Percentiles rank a stretch among this genome's conserved stretches.
phyloP scores from a whole-genome alignment of 2,329 filamentous ascomycete genomes.

The Fusarium palustre region DNA sequence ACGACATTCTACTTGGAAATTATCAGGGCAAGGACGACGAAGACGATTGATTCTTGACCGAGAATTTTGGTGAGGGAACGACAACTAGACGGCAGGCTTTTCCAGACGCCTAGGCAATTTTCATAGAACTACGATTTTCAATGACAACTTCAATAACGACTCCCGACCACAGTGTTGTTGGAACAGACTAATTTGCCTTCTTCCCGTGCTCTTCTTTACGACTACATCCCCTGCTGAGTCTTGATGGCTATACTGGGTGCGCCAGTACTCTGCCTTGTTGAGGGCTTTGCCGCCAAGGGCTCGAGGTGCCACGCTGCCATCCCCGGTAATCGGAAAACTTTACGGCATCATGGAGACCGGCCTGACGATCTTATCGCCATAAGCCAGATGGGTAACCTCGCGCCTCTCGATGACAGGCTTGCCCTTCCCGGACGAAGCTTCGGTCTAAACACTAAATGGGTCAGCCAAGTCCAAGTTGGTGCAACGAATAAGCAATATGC shows the following conservation, averaged over 20 bases:
- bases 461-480: constrained; percentile 25
- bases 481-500: constrained; percentile 30
- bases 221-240: constrained; percentile 12
- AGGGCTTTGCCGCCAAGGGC: constrained; percentile 21
- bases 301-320: constrained; percentile 32
- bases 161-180: constrained; percentile 25
- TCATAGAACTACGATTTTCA: constrained; percentile 38
- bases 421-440: constrained; percentile 24
- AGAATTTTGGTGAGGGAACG: neutral
- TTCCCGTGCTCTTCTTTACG: constrained; percentile 4
- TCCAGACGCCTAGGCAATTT: constrained; percentile 31
- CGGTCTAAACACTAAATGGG: constrained; percentile 13
- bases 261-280: neutral
- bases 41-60: constrained; percentile 48
- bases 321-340: constrained; percentile 34
- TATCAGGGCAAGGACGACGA: constrained; percentile 70
- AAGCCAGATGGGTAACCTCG: constrained; percentile 23
- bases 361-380: constrained; percentile 27
- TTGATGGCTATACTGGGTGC: neutral
- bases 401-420: constrained; percentile 26
- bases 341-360: constrained; percentile 14
- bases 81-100: constrained; percentile 21
- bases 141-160: constrained; percentile 22
- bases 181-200: constrained; percentile 6
- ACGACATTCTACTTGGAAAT: constrained; percentile 81